Evolutionary conservation across 176 grass and related monocot species (phyloP), one percentile per base, ranked within the genome.

Genomic region (Otatea glauca): DNA sequence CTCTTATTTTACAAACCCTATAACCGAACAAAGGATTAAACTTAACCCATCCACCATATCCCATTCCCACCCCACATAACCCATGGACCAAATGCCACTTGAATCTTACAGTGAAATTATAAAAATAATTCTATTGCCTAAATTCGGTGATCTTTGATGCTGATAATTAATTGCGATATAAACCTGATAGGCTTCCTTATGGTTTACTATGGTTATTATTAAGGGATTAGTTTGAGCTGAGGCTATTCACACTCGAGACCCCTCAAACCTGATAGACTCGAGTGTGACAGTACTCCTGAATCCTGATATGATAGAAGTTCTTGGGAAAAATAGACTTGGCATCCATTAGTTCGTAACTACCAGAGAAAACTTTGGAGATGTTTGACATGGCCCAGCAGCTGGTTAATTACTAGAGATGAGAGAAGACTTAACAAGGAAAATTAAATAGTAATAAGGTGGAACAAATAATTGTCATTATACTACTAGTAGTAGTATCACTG

Each of bases 241-340:
- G 55, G 39, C 75, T 81, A 70, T 68, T 66, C 77, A 55, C 64
- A 58, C 32, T 68, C 34, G 34, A 39, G 77, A n/a, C n/a, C n/a
- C n/a, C n/a, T n/a, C n/a, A n/a, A n/a, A n/a, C n/a, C n/a, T n/a
- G n/a, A n/a, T n/a, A n/a, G n/a, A 42, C 35, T 37, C 35, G 35
- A 37, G 35, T 25, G 79, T 59, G 80, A 82, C 80, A 45, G 37
- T 70, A 39, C 49, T 81, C n/a, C 50, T 82, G 53, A 39, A 35
- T 81, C n/a, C 50, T 82, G 53, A 82, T 47, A 56, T 81, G 65
- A 7, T 66, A 13, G 37, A 83, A 83, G 41, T 59, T 72, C n/a
- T 75, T 37, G 50, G 68, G 69, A 24, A 82, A 82, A 76, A 70
- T 29, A n/a, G 53, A 62, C 29, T 39, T 82, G 72, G 72, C 41